Evolutionary conservation across 2,329 filamentous ascomycete species (phyloP).

Genomic region (Coniochaeta sp.): DNA sequence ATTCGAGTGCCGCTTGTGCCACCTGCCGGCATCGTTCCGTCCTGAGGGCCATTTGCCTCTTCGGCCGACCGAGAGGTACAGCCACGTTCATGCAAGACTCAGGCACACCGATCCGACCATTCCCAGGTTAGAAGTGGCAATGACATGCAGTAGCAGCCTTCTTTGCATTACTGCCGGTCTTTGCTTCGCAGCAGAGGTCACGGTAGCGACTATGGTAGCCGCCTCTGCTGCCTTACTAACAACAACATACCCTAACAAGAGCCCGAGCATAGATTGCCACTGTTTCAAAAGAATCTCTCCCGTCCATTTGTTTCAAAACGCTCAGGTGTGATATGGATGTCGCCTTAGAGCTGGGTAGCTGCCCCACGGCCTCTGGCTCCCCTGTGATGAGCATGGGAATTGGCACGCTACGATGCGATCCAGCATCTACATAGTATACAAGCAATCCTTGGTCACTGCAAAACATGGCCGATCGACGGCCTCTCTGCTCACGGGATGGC

Average conservation of each 20-base stretch:
- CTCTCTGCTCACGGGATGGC: background rate
- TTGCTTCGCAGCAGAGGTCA: background rate
- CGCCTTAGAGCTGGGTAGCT: background rate
- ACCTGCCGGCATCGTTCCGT: background rate
- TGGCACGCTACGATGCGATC: background rate
- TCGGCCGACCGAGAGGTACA: background rate
- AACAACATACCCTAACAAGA: too few relatives aligned
- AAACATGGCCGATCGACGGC: background rate
- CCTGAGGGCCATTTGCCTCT: background rate
- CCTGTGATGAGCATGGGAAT: background rate
- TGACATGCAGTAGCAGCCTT: background rate
- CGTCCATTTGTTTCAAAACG: background rate
- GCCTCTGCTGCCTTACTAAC: too few relatives aligned
- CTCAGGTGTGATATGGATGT: background rate
- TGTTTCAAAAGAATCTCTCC: background rate
- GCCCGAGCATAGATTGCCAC: background rate
- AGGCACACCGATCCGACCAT: conserved; percentile 10
- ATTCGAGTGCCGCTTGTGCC: background rate
- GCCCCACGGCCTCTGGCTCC: background rate
- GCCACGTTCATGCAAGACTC: conserved; percentile 11
- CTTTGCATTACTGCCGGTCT: background rate
- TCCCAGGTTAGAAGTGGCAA: background rate
- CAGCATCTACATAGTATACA: background rate
- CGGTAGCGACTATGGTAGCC: background rate
- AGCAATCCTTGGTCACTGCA: background rate